These are phyloP conservation scores for Punica granatum DNA, from an alignment of 345 rosid genomes.

Conservation along the genomic window DNA sequence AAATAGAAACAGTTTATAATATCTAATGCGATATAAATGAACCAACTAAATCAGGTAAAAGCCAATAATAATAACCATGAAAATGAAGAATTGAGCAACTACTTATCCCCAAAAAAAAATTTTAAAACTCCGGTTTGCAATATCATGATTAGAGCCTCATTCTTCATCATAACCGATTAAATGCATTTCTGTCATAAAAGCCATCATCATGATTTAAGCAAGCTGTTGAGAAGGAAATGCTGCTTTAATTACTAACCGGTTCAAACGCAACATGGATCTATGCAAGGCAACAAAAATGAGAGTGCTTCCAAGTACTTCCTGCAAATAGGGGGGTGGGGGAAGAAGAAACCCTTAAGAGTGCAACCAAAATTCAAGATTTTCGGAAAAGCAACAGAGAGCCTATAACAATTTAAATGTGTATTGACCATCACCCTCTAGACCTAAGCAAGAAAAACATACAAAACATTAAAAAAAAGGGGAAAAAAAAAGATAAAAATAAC, in stretches of 20 bases:
- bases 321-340: no score
- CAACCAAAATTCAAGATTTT: not conserved
- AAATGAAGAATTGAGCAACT: not conserved
- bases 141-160: not conserved
- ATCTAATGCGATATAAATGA: not conserved
- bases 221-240: not conserved
- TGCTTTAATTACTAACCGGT: slow-evolving; percentile 48
- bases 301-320: slow-evolving; percentile 95
- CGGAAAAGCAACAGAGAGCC: not conserved
- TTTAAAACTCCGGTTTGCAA: not conserved
- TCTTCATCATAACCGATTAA: not conserved
- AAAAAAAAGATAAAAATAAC: not conserved
- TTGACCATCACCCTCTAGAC: not conserved
- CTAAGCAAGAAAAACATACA: not conserved
- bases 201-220: not conserved
- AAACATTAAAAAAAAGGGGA: not conserved
- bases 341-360: not conserved
- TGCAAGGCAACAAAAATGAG: slow-evolving; percentile 68
- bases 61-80: not conserved
- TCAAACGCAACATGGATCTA: slow-evolving; percentile 70
- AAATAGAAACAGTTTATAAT: not conserved
- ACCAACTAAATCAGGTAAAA: not conserved
- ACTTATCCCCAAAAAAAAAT: not conserved
- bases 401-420: not conserved
- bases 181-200: not conserved